Conservation (phyloP, 1,284 basidiomycete species). For the Papiliotrema terrestris region DNA sequence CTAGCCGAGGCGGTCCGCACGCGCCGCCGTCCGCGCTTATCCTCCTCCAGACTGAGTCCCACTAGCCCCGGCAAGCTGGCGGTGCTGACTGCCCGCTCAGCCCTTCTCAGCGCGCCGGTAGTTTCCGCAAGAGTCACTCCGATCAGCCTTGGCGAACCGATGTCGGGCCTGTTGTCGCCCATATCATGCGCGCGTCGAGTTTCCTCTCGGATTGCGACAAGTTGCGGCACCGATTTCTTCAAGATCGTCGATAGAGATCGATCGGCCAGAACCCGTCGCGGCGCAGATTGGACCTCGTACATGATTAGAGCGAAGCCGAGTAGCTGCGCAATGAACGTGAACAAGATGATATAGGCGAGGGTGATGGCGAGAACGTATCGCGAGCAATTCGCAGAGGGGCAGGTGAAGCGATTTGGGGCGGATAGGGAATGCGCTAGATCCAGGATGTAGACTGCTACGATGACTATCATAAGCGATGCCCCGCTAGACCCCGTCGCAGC, state of each 20-base stretch:
- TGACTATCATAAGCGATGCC: not conserved
- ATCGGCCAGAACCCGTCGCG: slow-evolving; percentile 3
- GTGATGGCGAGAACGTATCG: slow-evolving; percentile 1
- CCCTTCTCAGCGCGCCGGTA: not conserved
- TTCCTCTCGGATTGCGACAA: slow-evolving; percentile 6
- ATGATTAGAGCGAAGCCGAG: slow-evolving; percentile 5
- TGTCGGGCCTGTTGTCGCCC: not conserved
- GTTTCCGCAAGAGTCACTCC: not conserved
- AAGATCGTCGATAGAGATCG: slow-evolving; percentile 1
- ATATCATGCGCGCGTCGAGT: not conserved
- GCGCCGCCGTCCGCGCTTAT: not conserved
- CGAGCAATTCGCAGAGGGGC: slow-evolving; percentile 2
- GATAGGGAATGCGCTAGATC: not conserved
- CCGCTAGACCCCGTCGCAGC: not conserved
- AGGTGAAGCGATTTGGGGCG: not conserved
- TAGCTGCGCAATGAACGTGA: slow-evolving; percentile 1
- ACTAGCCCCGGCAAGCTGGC: not conserved
- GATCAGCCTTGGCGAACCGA: not conserved
- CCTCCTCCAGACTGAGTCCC: not conserved
- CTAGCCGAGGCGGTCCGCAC: not conserved
- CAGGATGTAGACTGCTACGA: slow-evolving; percentile 3
- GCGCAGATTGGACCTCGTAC: slow-evolving; percentile 7
- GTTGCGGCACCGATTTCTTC: not conserved
- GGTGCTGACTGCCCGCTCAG: not conserved
- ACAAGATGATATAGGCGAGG: slow-evolving; percentile 2